Evolutionary conservation across 2,329 filamentous ascomycete genomes (phyloP).

Genomic region (Passalora sequoiae): DNA sequence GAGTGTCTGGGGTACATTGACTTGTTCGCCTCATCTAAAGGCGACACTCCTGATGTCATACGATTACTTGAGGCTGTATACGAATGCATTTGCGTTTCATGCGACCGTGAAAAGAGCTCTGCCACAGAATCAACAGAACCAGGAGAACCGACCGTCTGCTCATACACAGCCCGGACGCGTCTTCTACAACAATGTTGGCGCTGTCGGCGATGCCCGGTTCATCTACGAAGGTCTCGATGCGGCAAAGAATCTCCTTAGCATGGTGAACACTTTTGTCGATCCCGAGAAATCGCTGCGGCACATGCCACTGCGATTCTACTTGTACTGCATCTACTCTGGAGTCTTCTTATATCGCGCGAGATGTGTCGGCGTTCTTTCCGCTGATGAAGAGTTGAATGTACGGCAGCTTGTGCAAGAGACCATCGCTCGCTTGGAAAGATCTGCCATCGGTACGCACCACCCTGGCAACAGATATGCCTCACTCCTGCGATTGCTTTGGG

Average conservation of each 20-base stretch:
- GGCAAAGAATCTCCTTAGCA: conserved; percentile 47
- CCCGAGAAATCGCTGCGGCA: conserved; percentile 44
- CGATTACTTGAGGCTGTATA: conserved; percentile 67
- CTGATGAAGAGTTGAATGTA: conserved; percentile 45
- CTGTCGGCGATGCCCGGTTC: conserved; percentile 46
- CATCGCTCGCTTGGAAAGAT: conserved; percentile 40
- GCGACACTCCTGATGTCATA: conserved; percentile 64
- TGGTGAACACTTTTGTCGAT: conserved; percentile 47
- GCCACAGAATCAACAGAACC: conserved; percentile 29
- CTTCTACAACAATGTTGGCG: conserved; percentile 48
- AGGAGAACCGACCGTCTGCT: conserved; percentile 18
- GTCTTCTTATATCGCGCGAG: conserved; percentile 48
- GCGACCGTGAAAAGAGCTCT: conserved; percentile 54
- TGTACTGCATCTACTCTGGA: conserved; percentile 46
- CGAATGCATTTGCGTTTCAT: conserved; percentile 71
- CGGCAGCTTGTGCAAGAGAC: conserved; percentile 46
- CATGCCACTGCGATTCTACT: conserved; percentile 47
- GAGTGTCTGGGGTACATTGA: conserved; percentile 61
- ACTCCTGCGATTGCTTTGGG: conserved; percentile 45
- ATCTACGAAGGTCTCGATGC: conserved; percentile 49
- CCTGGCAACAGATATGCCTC: conserved; percentile 45
- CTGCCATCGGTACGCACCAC: conserved; percentile 43
- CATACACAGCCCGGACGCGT: conserved; percentile 28
- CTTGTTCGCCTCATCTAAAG: conserved; percentile 62
- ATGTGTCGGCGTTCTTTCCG: conserved; percentile 44